Base-by-base conservation (phyloP, 306 rosid species). In the Castanea sativa region DNA sequence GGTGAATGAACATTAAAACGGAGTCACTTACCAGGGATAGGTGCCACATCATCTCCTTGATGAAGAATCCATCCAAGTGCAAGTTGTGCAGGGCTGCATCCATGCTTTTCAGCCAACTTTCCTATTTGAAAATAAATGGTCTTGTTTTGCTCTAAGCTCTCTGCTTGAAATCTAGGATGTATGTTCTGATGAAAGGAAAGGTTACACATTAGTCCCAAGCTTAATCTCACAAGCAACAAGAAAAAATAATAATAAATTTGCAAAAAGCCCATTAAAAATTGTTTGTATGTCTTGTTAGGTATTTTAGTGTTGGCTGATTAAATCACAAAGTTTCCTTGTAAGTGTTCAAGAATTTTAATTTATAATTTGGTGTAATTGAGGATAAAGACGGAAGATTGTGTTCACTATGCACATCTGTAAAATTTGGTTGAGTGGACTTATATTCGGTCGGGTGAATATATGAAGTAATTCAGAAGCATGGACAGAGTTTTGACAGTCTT, bases 1-100 rank as follows among this genome's bases (percentile, higher is more conserved):
- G 64, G 12, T 4, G 65, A 55, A 58, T 30, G 25, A n/a, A 12
- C 16, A 30, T n/a, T 19, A 29, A 29, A 55, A 27, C 7, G 45
- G 6, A 57, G 81, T 33, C 35, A 75, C 92, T 49, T 73, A 90
- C 95, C 93, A 5, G 97, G 95, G 53, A 92, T 90, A 51, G 93
- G 93, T 23, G 84, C 95, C 71, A 90, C 90, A 27, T 86, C 83
- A 12, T 89, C 86, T 59, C 92, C 88, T 80, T 92, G 93, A 83
- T 80, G 86, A 70, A 87, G 77, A 83, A 90, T 58, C 95, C 95
- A 92, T 0, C 93, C 83, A 71, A 89, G 95, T 14, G 97, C 92
- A 18, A 92, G 82, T 57, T 92, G 93, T 59, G 92, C 82, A 51
- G 91, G 55, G 52, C 84, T 74, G 38, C 91, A 87, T 53, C 84